phyloP scores from a whole-genome alignment of 768 basidiomycete genomes.

The Rhodocollybia butyracea region DNA sequence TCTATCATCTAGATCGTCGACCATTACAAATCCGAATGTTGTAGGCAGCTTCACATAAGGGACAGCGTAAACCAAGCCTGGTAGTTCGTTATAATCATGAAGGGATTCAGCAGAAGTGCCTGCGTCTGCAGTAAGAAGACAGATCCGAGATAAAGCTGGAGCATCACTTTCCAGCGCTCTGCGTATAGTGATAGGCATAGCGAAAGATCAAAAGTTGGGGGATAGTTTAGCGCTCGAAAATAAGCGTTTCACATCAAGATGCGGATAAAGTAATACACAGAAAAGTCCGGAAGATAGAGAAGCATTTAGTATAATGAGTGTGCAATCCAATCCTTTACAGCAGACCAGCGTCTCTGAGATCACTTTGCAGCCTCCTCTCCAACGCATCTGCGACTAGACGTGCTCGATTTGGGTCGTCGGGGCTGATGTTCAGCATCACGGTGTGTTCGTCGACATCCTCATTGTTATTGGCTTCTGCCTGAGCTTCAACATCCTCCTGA shows the following conservation, averaged over 20 bases:
- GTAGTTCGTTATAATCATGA: constrained; percentile 62
- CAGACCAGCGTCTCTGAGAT: constrained; percentile 63
- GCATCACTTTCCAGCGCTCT: constrained; percentile 52
- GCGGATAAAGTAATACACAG: not conserved
- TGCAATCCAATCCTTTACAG: constrained; percentile 31
- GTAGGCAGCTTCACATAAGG: constrained; percentile 70
- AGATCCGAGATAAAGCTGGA: constrained; percentile 62
- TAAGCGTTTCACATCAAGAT: not conserved
- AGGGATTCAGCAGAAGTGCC: constrained; percentile 61
- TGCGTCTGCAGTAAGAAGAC: constrained; percentile 70
- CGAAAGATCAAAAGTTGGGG: not conserved
- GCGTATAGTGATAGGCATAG: constrained; percentile 51
- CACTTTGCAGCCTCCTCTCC: constrained; percentile 55
- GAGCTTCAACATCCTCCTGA: constrained; percentile 16
- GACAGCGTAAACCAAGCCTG: constrained; percentile 69
- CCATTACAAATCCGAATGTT: constrained; percentile 75
- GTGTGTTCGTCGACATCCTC: constrained; percentile 21
- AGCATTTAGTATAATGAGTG: not conserved
- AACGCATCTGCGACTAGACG: constrained; percentile 43
- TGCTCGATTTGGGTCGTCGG: constrained; percentile 39
- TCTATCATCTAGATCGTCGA: constrained; percentile 37
- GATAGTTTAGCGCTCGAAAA: not conserved
- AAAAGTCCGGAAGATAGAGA: not conserved
- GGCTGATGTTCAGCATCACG: constrained; percentile 35
- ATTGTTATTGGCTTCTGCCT: constrained; percentile 28